A percentile compares a stretch with the other conserved stretches of the same genome.
Conservation (phyloP, 169 alveolate species). For the Cryptosporidium bovis region DNA sequence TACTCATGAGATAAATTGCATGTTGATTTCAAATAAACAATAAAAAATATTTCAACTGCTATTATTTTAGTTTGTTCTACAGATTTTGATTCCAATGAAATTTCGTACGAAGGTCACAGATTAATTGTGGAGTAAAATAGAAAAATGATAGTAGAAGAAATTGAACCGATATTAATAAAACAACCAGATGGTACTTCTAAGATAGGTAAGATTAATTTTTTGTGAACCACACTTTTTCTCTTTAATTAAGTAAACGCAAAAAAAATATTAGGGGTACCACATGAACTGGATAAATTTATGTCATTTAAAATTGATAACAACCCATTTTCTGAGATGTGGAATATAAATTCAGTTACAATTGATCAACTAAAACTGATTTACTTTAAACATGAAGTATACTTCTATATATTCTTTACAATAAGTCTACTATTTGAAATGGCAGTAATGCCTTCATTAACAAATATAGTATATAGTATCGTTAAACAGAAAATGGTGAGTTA, state of each 20-base stretch:
- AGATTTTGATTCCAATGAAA: no score
- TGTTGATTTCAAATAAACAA: no score
- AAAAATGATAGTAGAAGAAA: slow-evolving; percentile 39
- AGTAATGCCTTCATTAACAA: slow-evolving; percentile 33
- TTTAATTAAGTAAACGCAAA: neutral
- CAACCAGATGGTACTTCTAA: slow-evolving; percentile 75
- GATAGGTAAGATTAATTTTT: slow-evolving; percentile 23
- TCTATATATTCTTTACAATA: slow-evolving; percentile 29
- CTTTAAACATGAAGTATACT: slow-evolving; percentile 65
- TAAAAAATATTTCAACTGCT: no score
- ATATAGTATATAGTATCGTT: slow-evolving; percentile 16
- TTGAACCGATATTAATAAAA: slow-evolving; percentile 65
- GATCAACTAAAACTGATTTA: slow-evolving; percentile 56
- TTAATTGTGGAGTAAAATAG: neutral
- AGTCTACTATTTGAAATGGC: slow-evolving; percentile 56
- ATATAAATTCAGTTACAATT: slow-evolving; percentile 29
- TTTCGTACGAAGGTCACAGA: no score
- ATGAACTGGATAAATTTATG: slow-evolving; percentile 38
- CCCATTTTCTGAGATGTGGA: slow-evolving; percentile 44
- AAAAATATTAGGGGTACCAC: slow-evolving; percentile 36
- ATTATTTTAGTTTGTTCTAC: no score
- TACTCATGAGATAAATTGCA: no score
- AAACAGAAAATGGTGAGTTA: slow-evolving; percentile 64
- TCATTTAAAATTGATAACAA: slow-evolving; percentile 20
- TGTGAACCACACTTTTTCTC: neutral